Evolutionary conservation across 208 protist genomes (phyloP), one percentile per base, ranked within the genome.

Genomic region (Wallacemonas sp.): DNA sequence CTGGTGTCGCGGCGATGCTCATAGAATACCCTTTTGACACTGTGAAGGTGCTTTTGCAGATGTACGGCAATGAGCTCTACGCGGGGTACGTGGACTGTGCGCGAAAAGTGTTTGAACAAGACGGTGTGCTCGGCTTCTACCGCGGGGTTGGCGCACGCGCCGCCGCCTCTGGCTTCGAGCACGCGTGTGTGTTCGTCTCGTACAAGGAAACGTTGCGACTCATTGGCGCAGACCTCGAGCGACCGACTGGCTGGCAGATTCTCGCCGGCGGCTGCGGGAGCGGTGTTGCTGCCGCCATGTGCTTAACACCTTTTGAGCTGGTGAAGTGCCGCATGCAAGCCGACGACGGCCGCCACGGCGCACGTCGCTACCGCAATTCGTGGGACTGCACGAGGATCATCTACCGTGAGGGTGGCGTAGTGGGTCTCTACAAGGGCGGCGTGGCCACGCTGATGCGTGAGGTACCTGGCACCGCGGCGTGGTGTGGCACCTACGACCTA

Each of bases 21-120:
- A 73, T 97, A 24, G 87, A 97, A 63, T 90, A 95, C 68, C 92
- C 88, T 17, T 85, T 97, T 44, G 92, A 97, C 68, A 95, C 92
- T 0, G 69, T 95, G 0, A 96, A 97, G 79, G 89, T 93, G 30
- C 85, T 85, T 8, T 67, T 96, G 67, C 90, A 97, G 70, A 68
- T 72, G 8, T 69, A 85, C 75, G 65, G 58, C 8, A 72, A 37
- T 34, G 66, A 58, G 1, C 54, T 61, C 12, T 93, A 91, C 60
- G 57, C 1, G 2, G 81, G 87, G 27, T 91, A 87, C 60, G 44
- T 53, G 32, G 69, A 89, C 68, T 94, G 85, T 65, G 71, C 79
- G 19, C 13, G 27, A 1, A 72, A 57, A 27, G 34, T 93, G 2
- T 79, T 80, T 29, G 33, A 24, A 1, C 62, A 88, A 15, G 86